A percentile compares a stretch with the other conserved stretches of the same genome.
Conservation (phyloP, 2,329 filamentous ascomycete genomes). For the Ophiostoma perfectum region DNA sequence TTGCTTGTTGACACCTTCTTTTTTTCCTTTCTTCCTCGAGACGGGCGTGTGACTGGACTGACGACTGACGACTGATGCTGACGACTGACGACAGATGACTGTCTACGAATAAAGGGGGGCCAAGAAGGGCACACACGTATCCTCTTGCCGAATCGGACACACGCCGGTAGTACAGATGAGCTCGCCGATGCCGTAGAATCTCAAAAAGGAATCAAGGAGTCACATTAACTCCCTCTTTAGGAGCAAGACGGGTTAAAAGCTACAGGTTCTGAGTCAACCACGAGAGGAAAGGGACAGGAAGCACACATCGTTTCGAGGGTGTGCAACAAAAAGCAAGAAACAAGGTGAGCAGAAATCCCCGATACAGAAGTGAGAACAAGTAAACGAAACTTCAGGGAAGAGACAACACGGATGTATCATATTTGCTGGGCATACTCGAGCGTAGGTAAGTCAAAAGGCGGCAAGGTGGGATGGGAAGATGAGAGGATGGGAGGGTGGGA, state of each 20-base stretch:
- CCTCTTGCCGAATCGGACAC: slow-evolving; percentile 22
- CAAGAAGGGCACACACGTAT: slow-evolving; percentile 12
- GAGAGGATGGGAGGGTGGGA: not conserved
- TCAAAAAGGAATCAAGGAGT: slow-evolving; percentile 6
- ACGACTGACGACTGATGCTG: not conserved
- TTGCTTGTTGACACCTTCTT: not conserved
- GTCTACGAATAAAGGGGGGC: not conserved
- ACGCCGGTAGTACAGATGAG: slow-evolving; percentile 19
- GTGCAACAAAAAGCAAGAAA: not conserved
- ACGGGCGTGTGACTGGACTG: not conserved
- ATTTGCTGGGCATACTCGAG: not conserved
- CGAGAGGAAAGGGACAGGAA: not conserved
- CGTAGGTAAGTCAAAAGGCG: not conserved
- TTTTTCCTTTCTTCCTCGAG: slow-evolving; percentile 12
- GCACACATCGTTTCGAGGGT: not conserved
- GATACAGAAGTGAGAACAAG: not conserved
- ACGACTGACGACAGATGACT: not conserved
- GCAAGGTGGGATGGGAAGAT: not conserved
- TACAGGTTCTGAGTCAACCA: not conserved
- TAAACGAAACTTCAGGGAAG: not conserved
- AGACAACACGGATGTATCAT: not conserved
- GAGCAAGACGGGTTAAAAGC: not conserved
- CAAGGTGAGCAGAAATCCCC: not conserved
- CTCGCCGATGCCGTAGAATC: slow-evolving; percentile 21
- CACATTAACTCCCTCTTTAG: slow-evolving; percentile 9